Base-by-base conservation (phyloP, 1,284 basidiomycete species). In the Trichosporon asahii region DNA sequence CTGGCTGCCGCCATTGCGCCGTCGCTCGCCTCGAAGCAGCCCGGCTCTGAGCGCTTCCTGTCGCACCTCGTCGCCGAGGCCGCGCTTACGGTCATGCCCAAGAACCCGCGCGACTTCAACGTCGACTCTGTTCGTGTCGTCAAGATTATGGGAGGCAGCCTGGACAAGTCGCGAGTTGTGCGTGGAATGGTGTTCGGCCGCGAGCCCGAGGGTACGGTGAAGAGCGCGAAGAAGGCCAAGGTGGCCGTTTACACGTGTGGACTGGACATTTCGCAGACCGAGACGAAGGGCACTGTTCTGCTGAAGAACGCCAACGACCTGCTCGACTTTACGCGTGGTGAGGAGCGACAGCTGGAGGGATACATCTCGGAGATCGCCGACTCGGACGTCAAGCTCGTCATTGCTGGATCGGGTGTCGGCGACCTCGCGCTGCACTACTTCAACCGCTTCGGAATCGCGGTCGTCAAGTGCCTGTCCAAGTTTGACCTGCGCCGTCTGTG, bases 111-210 rank as follows among this genome's bases (percentile, higher is more conserved):
- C 79, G 90, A 92, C 82, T 98, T 98, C 88, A 97, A 96, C 83
- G 95, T 99, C 37, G 97, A 99, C 85, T 97, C 96, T 74, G 93
- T 99, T 0, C 90, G 96, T 23, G 95, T 99, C 21, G 97, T 99
- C 79, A 99, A 99, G 86, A 98, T 99, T 75, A 91, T 99, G 89
- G 97, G 97, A 72, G 93, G 96, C 63, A 92, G 88, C 76, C 85
- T 99, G 21, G 84, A 89, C 11, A 88, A 87, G 40, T 97, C 94
- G 82, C 90, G 88, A 73, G 96, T 99, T 11, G 91, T 99, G 6
- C 89, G 92, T 75, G 97, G 97, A 64, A 99, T 99, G 97, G 96
- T 99, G 0, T 98, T 99, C 77, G 94, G 94, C 61, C 88, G 95
- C 49, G 94, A 97, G 84, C 93, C 97, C 0, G 96, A 99, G 84